Percentiles rank a stretch among this genome's conserved stretches.
Conservation (phyloP, 345 rosid species). For the Toxicodendron radicans region DNA sequence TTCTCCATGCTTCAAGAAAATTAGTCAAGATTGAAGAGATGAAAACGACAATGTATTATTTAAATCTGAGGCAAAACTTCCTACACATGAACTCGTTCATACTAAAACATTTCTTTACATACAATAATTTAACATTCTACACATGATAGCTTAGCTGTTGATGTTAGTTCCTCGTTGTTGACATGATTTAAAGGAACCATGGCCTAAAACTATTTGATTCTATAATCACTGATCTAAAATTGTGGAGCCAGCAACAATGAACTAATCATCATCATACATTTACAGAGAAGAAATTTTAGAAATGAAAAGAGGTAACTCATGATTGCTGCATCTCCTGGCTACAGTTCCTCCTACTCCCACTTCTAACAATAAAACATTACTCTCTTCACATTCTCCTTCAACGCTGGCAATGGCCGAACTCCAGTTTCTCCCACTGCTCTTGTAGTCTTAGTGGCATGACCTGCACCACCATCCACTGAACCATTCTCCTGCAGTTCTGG, state of each 20-base stretch:
- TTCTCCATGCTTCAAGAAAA: neutral
- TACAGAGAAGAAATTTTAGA: conserved; percentile 23
- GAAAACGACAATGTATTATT: neutral
- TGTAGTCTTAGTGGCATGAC: conserved; percentile 30
- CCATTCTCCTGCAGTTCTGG: conserved; percentile 87
- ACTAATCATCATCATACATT: conserved; percentile 17
- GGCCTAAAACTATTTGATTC: conserved; percentile 10
- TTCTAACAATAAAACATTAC: conserved; percentile 92
- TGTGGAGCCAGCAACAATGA: conserved; percentile 18
- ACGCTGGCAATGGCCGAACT: conserved; percentile 84
- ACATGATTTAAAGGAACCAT: conserved; percentile 8
- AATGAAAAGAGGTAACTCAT: neutral
- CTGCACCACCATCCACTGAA: conserved; percentile 38
- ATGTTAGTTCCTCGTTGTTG: neutral
- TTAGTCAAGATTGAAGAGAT: neutral
- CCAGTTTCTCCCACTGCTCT: conserved; percentile 53
- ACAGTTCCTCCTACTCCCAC: conserved; percentile 5
- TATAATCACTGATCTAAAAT: conserved; percentile 11
- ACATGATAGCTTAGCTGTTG: neutral
- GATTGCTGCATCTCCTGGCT: conserved; percentile 16
- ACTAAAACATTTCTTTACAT: conserved; percentile 35
- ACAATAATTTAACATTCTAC: conserved; percentile 26
- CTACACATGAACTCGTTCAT: conserved; percentile 19
- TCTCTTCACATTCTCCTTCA: conserved; percentile 97
- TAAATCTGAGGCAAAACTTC: conserved; percentile 25